Evolutionary conservation across 805 yeast species (phyloP).

Genomic region (Saturnispora serradocipensis): DNA sequence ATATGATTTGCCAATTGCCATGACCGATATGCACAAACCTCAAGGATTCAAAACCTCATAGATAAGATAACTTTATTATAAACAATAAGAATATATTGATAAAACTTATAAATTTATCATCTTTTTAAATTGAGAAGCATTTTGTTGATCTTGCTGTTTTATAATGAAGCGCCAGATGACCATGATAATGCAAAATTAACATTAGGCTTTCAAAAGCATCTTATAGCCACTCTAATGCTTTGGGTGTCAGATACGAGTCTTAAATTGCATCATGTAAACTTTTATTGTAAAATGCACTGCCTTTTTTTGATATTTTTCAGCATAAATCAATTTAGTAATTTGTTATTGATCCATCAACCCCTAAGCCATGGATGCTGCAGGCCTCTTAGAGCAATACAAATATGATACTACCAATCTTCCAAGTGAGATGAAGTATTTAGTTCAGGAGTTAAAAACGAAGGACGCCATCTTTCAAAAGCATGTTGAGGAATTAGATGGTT

Average conservation of each 20-base stretch:
- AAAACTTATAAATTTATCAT: neutral
- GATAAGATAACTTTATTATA: neutral
- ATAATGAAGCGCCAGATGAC: neutral
- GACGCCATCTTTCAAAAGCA: conserved; percentile 61
- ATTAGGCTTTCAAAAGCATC: conserved; percentile 4
- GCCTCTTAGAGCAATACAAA: conserved; percentile 62
- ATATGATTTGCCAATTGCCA: conserved; percentile 21
- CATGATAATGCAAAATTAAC: conserved; percentile 5
- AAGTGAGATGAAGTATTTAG: conserved; percentile 69
- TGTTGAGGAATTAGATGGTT: conserved; percentile 54
- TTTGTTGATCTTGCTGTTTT: neutral
- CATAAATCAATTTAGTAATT: neutral
- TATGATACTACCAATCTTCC: conserved; percentile 67
- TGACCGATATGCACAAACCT: conserved; percentile 24
- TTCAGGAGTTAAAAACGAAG: conserved; percentile 67
- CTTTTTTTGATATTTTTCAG: neutral
- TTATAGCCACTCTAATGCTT: neutral
- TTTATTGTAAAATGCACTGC: neutral
- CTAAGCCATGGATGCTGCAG: conserved; percentile 82
- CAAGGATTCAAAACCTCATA: conserved; percentile 13
- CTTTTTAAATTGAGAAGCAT: neutral
- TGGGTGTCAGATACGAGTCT: conserved; percentile 14
- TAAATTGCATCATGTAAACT: conserved; percentile 1
- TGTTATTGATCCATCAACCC: neutral
- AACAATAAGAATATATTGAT: neutral